A percentile compares a stretch with the other conserved stretches of the same genome.
These are phyloP conservation scores for Xylaria intraflava DNA, from an alignment of 495 filamentous ascomycete species.

Conservation along the genomic window DNA sequence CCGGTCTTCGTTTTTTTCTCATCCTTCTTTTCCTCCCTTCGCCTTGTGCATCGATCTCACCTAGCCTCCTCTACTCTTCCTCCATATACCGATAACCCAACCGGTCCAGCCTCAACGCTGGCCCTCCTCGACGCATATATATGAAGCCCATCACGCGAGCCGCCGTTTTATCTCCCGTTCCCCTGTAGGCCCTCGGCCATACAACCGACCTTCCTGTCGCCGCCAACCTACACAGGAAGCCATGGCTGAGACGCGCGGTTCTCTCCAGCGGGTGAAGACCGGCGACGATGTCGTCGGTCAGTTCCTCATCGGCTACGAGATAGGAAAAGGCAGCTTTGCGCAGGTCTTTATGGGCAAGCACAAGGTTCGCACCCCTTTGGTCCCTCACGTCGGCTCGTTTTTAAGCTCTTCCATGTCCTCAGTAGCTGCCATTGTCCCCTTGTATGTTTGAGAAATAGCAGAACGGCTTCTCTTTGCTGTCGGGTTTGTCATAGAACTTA, in stretches of 20 bases:
- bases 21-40: constrained; percentile 12
- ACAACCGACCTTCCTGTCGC: constrained; percentile 35
- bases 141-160: constrained; percentile 37
- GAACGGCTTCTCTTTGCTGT: background rate
- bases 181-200: constrained; percentile 43
- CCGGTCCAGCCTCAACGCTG: constrained; percentile 12
- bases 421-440: background rate
- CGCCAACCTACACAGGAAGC: constrained; percentile 39
- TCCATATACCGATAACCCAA: constrained; percentile 10
- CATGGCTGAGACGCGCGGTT: constrained; percentile 37
- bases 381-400: background rate
- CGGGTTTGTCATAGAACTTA: background rate
- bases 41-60: constrained; percentile 17
- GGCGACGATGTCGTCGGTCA: constrained; percentile 65
- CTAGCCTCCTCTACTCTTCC: constrained; percentile 5
- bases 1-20: no score
- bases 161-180: constrained; percentile 34
- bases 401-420: constrained; percentile 3
- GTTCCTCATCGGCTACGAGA: constrained; percentile 73
- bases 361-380: constrained; percentile 53
- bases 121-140: constrained; percentile 30
- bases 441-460: background rate
- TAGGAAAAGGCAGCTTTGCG: constrained; percentile 93
- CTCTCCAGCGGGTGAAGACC: constrained; percentile 31
- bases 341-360: constrained; percentile 84